Conservation (phyloP, 148 eudicot species). For the Polygonum aviculare region DNA sequence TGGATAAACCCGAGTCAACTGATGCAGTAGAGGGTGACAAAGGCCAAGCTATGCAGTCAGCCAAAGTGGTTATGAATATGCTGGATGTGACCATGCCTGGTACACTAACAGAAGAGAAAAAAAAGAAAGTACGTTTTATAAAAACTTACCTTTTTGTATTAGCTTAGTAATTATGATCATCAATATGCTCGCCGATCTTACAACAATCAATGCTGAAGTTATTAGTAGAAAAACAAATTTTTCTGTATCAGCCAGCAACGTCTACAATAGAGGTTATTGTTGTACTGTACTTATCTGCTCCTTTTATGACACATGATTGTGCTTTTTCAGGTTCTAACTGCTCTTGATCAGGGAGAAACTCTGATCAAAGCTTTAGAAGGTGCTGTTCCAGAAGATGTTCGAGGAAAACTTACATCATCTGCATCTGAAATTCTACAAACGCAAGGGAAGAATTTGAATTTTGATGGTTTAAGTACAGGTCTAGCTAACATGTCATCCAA, state of each 20-base stretch:
- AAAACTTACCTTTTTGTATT: not conserved
- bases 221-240: not conserved
- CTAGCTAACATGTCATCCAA: conserved; percentile 38
- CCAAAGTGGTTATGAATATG: conserved; percentile 82
- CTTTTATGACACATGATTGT: not conserved
- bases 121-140: conserved; percentile 47
- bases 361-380: conserved; percentile 77
- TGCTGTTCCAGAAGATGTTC: conserved; percentile 95
- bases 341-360: conserved; percentile 81
- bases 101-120: conserved; percentile 66
- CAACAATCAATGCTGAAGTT: not conserved
- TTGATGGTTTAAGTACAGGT: conserved; percentile 39
- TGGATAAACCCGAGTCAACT: conserved; percentile 15
- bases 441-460: conserved; percentile 45
- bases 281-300: not conserved
- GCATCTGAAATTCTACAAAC: conserved; percentile 58
- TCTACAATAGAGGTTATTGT: not conserved
- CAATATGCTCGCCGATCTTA: not conserved
- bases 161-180: not conserved
- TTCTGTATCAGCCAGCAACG: not conserved
- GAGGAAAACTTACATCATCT: conserved; percentile 73
- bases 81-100: conserved; percentile 89
- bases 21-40: conserved; percentile 38
- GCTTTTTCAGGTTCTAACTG: conserved; percentile 53
- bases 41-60: conserved; percentile 64